phyloP scores from a whole-genome alignment of 345 rosid genomes.

The Citrus maxima region DNA sequence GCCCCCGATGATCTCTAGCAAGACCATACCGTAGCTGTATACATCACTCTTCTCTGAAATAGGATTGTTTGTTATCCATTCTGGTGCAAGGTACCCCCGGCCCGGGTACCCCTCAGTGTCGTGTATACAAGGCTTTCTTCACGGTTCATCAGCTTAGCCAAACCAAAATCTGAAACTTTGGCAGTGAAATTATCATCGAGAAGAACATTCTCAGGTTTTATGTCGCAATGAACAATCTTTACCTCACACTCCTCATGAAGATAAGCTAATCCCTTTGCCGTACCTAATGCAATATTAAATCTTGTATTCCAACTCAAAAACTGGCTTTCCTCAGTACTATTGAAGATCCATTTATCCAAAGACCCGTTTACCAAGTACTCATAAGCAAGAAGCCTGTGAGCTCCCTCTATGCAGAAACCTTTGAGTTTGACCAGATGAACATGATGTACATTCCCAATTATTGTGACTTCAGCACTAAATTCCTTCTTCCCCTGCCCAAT shows the following conservation, averaged over 20 bases:
- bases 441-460: slow-evolving; percentile 50
- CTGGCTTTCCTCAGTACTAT: slow-evolving; percentile 17
- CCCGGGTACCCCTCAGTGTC: slow-evolving; percentile 52
- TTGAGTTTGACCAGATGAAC: slow-evolving; percentile 51
- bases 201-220: slow-evolving; percentile 50
- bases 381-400: slow-evolving; percentile 52
- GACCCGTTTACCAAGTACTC: slow-evolving; percentile 58
- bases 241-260: slow-evolving; percentile 52
- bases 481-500: slow-evolving; percentile 49
- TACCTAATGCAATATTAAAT: slow-evolving; percentile 39
- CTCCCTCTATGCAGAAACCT: slow-evolving; percentile 53
- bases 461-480: slow-evolving; percentile 53
- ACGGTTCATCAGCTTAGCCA: slow-evolving; percentile 49
- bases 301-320: slow-evolving; percentile 42
- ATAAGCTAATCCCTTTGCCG: slow-evolving; percentile 48
- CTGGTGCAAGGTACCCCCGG: slow-evolving; percentile 62
- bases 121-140: slow-evolving; percentile 48
- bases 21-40: slow-evolving; percentile 51
- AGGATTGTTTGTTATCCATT: slow-evolving; percentile 52
- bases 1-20: slow-evolving; percentile 57
- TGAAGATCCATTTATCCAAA: slow-evolving; percentile 50
- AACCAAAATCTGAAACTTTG: slow-evolving; percentile 51
- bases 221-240: slow-evolving; percentile 49
- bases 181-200: slow-evolving; percentile 42
- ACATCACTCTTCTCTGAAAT: slow-evolving; percentile 57